Percentiles rank a stretch among this genome's conserved stretches.
phyloP scores from a whole-genome alignment of 2,329 filamentous ascomycete species.

The Calonectria ilicicola region DNA sequence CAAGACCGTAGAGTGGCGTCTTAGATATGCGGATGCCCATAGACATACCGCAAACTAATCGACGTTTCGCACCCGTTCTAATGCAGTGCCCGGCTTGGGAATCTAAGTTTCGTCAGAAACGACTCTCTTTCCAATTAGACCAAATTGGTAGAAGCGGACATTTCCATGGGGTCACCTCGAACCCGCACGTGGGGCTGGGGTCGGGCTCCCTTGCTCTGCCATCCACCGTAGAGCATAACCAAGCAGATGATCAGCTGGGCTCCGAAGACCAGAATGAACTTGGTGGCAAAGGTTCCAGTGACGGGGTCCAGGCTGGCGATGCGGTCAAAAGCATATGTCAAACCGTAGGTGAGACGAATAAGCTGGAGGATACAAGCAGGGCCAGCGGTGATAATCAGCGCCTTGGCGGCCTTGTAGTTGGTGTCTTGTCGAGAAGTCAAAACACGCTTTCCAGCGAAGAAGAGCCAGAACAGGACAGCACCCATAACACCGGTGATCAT shows the following conservation, averaged over 20 bases:
- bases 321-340: slow-evolving; percentile 17
- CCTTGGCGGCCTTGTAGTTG: slow-evolving; percentile 19
- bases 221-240: slow-evolving; percentile 14
- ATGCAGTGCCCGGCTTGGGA: neutral
- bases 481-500: slow-evolving; percentile 10
- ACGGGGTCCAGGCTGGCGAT: slow-evolving; percentile 6
- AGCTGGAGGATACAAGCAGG: slow-evolving; percentile 14
- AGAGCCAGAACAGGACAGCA: slow-evolving; percentile 13
- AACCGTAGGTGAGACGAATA: slow-evolving; percentile 16
- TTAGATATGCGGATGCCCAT: neutral
- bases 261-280: slow-evolving; percentile 13
- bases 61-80: neutral
- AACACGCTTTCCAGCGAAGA: slow-evolving; percentile 12
- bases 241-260: slow-evolving; percentile 13
- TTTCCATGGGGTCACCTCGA: neutral
- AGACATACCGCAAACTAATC: neutral
- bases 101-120: neutral
- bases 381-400: slow-evolving; percentile 12
- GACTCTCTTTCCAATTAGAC: neutral
- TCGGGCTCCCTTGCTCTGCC: slow-evolving; percentile 8
- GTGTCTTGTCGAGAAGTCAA: neutral
- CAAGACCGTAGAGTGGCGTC: neutral
- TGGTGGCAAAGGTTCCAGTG: slow-evolving; percentile 13
- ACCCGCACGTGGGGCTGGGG: slow-evolving; percentile 12
- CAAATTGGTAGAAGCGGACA: neutral